phyloP scores from a whole-genome alignment of 176 grass and related monocot genomes.

The Eleusine indica region DNA sequence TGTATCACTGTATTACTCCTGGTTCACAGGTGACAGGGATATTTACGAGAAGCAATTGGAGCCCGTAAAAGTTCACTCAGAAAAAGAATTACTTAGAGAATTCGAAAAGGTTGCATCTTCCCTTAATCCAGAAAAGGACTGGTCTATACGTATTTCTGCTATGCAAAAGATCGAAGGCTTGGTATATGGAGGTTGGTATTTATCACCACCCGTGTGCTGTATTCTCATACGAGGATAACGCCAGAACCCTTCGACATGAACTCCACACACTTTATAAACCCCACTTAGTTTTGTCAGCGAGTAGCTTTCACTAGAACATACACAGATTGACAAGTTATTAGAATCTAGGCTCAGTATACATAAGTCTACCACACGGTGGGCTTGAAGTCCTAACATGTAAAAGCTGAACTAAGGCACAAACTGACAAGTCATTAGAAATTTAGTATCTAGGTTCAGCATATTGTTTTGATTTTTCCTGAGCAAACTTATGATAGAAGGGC shows the following conservation, averaged over 20 bases:
- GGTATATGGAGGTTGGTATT: constrained; percentile 65
- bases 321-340: neutral
- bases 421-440: no score
- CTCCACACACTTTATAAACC: neutral
- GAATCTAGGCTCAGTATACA: neutral
- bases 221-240: no score
- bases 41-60: constrained; percentile 67
- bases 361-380: no score
- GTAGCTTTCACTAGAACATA: constrained; percentile 40
- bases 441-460: no score
- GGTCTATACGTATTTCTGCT: constrained; percentile 74
- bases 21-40: constrained; percentile 66
- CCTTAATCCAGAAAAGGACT: constrained; percentile 86
- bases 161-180: constrained; percentile 86
- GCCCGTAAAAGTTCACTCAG: constrained; percentile 77
- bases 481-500: neutral
- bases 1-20: neutral
- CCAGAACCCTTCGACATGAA: no score
- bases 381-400: no score
- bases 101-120: constrained; percentile 72
- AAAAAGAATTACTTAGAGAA: constrained; percentile 80
- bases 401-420: no score
- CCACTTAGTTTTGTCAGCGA: constrained; percentile 29
- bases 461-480: neutral
- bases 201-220: neutral